Evolutionary conservation across 352 stramenopile species (phyloP).

Genomic region (Pythium periplocum): DNA sequence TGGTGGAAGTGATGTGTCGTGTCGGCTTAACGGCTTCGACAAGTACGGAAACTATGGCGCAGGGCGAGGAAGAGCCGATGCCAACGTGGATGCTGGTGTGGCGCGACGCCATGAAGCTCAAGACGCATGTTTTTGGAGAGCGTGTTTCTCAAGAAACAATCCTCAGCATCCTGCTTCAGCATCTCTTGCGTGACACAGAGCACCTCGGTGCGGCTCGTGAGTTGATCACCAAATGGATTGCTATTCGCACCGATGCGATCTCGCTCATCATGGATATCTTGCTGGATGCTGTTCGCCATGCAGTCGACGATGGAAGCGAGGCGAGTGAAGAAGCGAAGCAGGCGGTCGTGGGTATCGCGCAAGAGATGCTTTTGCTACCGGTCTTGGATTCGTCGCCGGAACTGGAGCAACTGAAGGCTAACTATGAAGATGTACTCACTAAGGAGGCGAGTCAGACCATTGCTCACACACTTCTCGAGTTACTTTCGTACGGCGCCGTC

Average conservation of each 20-base stretch:
- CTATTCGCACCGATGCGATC: too few relatives aligned
- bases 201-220: too few relatives aligned
- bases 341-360: conserved; percentile 11
- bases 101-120: conserved; percentile 59
- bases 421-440: conserved; percentile 6
- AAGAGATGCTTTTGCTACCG: conserved; percentile 26
- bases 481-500: conserved; percentile 50
- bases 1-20: conserved; percentile 49
- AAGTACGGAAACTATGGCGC: neutral
- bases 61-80: too few relatives aligned
- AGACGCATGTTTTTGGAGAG: conserved; percentile 67
- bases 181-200: conserved; percentile 14
- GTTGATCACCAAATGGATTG: too few relatives aligned
- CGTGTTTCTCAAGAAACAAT: conserved; percentile 49
- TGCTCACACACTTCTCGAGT: conserved; percentile 33
- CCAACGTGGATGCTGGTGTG: conserved; percentile 47
- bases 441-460: conserved; percentile 9
- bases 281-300: conserved; percentile 23
- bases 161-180: conserved; percentile 42
- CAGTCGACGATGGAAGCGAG: conserved; percentile 18
- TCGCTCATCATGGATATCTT: conserved; percentile 23
- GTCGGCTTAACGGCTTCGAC: conserved; percentile 22
- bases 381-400: conserved; percentile 17
- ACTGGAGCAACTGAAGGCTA: neutral
- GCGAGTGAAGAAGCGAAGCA: conserved; percentile 18